Percentiles rank a stretch among this genome's conserved stretches.
Evolutionary conservation across 2,329 filamentous ascomycete genomes (phyloP).

Genomic region (Scopulariopsis brevicaulis): DNA sequence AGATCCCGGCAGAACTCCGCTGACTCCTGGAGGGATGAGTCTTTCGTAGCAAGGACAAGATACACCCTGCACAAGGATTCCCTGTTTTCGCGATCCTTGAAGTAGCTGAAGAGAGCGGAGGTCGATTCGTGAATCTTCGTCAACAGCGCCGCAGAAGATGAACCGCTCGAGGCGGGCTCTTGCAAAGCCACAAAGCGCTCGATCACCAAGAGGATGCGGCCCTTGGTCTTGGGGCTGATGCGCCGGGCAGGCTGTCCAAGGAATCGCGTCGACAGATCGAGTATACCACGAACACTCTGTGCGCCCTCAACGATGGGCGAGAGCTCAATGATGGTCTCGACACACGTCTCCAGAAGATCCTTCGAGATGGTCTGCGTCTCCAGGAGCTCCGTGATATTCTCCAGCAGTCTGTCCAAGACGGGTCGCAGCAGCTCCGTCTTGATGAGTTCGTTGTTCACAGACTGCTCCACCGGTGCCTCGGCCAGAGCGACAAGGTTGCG

Average conservation of each 20-base stretch:
- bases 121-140: constrained; percentile 43
- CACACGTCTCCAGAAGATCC: constrained; percentile 65
- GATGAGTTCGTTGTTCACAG: constrained; percentile 45
- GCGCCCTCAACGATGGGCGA: constrained; percentile 58
- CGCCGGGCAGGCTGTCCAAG: constrained; percentile 75
- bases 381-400: constrained; percentile 58
- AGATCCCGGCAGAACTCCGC: constrained; percentile 64
- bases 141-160: constrained; percentile 14
- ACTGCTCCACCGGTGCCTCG: constrained; percentile 39
- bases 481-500: constrained; percentile 54
- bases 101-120: constrained; percentile 78
- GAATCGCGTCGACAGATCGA: constrained; percentile 70
- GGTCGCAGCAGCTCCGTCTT: constrained; percentile 43
- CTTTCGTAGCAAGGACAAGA: constrained; percentile 54
- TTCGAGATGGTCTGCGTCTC: constrained; percentile 50
- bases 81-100: constrained; percentile 71
- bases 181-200: constrained; percentile 67
- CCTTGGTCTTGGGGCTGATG: constrained; percentile 75
- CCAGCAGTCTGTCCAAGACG: constrained; percentile 48
- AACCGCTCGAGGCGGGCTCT: constrained; percentile 29
- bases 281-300: constrained; percentile 62
- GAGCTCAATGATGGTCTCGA: constrained; percentile 68
- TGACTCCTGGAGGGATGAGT: constrained; percentile 47
- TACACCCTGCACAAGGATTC: constrained; percentile 64
- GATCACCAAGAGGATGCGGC: constrained; percentile 66